Evolutionary conservation across 78 protist species (phyloP), one percentile per base, ranked within the genome.

Genomic region (Guillardia theta): DNA sequence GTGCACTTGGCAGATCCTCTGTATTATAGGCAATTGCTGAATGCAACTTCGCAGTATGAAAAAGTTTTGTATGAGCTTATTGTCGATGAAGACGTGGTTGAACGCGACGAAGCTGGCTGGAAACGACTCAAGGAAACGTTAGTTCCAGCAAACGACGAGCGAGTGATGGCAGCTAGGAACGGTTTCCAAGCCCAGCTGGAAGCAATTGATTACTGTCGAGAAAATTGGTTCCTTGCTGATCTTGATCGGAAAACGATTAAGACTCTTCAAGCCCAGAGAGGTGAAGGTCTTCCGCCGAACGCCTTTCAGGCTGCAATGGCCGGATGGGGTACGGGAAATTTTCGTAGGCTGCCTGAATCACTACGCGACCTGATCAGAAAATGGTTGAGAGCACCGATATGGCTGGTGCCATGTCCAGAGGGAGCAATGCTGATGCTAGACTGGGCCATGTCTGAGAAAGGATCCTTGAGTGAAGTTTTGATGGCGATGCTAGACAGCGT

Each of bases 391-490:
- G 33, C 24, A 1, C 90, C 90, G 33, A 6, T 78, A 50, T 78
- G 90, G 90, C 50, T 43, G 50, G 90, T 78, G 90, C 90, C 90
- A n/a, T 78, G 90, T 36, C 90, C 90, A 0, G 90, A 78, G 90
- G 90, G 53, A 3, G 90, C 90, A 2, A 37, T 78, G 90, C 90
- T 78, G 44, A n/a, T 10, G 44, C 90, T 78, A 27, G 90, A 78
- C 90, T 78, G 90, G 90, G 90, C 50, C 50, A 22, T 78, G 10
- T 78, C 90, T 1, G 1, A 27, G 53, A 46, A 50, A 18, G 90
- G 90, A n/a, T 8, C 33, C 30, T 30, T 78, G 39, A 1, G 41
- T 0, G 90, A 78, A 36, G 48, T 37, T 10, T 6, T 78, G 48
- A 18, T 10, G 9, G 90, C 90, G 90, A 37, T 78, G 90, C 33